A percentile compares a stretch with the other conserved stretches of the same genome.
Evolutionary conservation across 108 stramenopile species (phyloP).

Genomic region (Cyclotella sp.): DNA sequence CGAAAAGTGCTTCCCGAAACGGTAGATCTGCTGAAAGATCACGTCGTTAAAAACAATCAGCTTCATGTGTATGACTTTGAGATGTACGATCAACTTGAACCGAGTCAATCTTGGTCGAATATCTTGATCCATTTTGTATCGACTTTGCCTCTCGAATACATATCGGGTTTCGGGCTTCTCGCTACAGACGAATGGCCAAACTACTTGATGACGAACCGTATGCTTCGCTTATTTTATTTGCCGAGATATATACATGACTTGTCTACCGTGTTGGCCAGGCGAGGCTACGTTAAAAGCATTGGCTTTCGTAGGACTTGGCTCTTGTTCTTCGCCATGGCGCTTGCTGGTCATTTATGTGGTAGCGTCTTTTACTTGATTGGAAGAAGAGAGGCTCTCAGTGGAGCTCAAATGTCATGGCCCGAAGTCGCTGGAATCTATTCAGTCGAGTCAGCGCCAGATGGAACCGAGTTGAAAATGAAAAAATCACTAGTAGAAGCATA

Average conservation of each 20-base stretch:
- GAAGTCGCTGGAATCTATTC: conserved; percentile 33
- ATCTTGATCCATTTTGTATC: conserved; percentile 21
- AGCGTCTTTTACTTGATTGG: conserved; percentile 48
- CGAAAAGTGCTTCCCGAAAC: background rate
- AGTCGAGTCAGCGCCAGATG: background rate
- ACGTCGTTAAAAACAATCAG: background rate
- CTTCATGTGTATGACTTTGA: background rate
- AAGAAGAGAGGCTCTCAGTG: conserved; percentile 23
- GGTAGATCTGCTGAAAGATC: background rate
- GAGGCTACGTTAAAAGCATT: conserved; percentile 35
- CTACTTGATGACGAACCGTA: conserved; percentile 37
- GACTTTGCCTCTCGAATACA: conserved; percentile 44
- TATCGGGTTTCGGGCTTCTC: background rate
- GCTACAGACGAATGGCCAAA: conserved; percentile 2
- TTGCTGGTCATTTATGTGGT: conserved; percentile 57
- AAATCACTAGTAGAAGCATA: conserved; percentile 29
- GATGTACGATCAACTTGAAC: background rate
- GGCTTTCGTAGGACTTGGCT: conserved; percentile 51
- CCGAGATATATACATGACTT: conserved; percentile 29
- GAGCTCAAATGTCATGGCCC: conserved; percentile 38
- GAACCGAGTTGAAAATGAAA: conserved; percentile 5
- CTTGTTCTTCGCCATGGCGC: conserved; percentile 52
- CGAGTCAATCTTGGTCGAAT: background rate
- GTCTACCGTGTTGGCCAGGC: conserved; percentile 15
- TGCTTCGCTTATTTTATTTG: conserved; percentile 32